Evolutionary conservation across 1,139 yeast genomes (phyloP), one percentile per base, ranked within the genome.

Genomic region (Kurtzmaniella quercitrusa): DNA sequence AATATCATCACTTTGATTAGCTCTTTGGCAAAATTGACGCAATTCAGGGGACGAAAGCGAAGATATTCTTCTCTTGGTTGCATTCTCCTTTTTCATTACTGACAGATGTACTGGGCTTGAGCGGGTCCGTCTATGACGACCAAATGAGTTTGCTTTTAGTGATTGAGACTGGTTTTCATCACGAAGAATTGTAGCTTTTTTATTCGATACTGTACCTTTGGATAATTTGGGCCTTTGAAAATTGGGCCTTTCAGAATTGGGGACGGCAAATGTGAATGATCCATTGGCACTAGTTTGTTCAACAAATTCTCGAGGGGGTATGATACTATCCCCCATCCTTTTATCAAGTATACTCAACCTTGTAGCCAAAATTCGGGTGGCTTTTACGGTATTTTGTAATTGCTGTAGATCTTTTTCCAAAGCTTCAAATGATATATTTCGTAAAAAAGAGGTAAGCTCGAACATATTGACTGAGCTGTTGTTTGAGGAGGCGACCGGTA

Each of bases 21-120:
- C 34, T 12, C 16, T 30, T 30, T 14, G 34, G 15, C 18, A 14
- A 14, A 14, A 14, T 14, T 30, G 18, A 5, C 15, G 16, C 9
- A 14, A 3, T 30, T 30, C 34, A 8, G 18, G 34, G 8, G 18
- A 12, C 4, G 34, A 30, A 14, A 14, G 8, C 18, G 18, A 30
- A 5, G 18, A 30, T 9, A 12, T 6, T 33, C 30, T 36, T 34
- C 42, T 14, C 20, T 40, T 20, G 36, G 39, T n/a, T 8, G 5
- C 41, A 18, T 12, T 5, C 32, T 38, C 12, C 12, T 18, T 18
- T 21, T 18, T 30, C 34, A 4, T 14, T 7, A 16, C 15, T 3
- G 34, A 30, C 4, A 7, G 18, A 14, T 14, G 16, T 5, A 30
- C 5, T 8, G 34, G 34, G 11, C 34, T 30, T 11, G 34, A 30